These are phyloP conservation scores for Boletus barrowsii DNA, from an alignment of 768 basidiomycete species.

Conservation along the genomic window DNA sequence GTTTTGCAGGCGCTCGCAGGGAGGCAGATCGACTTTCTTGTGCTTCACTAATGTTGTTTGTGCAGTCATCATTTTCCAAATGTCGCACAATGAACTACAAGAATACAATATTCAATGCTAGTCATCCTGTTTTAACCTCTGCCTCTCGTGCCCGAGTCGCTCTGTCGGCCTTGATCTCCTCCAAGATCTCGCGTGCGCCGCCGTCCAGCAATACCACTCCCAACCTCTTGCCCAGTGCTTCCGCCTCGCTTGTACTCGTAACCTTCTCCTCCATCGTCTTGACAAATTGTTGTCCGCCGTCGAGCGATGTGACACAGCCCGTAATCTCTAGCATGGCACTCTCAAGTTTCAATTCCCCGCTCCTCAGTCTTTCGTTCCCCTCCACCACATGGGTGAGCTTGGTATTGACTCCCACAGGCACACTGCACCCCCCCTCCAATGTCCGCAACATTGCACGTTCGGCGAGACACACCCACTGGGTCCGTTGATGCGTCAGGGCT, in stretches of 20 bases:
- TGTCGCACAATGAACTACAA: slow-evolving; percentile 22
- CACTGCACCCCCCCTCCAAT: slow-evolving; percentile 95
- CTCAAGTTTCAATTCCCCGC: slow-evolving; percentile 29
- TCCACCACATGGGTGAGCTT: slow-evolving; percentile 35
- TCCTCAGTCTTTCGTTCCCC: slow-evolving; percentile 31
- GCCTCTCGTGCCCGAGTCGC: slow-evolving; percentile 45
- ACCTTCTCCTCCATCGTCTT: slow-evolving; percentile 56
- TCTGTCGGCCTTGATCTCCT: slow-evolving; percentile 75
- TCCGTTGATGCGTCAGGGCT: slow-evolving; percentile 70
- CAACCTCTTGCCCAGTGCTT: slow-evolving; percentile 62
- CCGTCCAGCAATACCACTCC: slow-evolving; percentile 60
- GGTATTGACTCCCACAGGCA: slow-evolving; percentile 84
- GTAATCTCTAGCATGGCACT: slow-evolving; percentile 56
- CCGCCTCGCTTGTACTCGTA: slow-evolving; percentile 53
- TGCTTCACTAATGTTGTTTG: slow-evolving; percentile 18
- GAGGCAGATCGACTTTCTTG: slow-evolving; percentile 49
- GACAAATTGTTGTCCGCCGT: slow-evolving; percentile 71
- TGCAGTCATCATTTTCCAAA: slow-evolving; percentile 7
- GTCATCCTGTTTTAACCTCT: slow-evolving; percentile 20
- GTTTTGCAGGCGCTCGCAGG: slow-evolving; percentile 66
- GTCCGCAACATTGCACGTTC: slow-evolving; percentile 88
- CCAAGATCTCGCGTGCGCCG: slow-evolving; percentile 78
- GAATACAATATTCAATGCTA: slow-evolving; percentile 17
- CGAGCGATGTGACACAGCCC: slow-evolving; percentile 82
- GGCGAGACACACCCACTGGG: slow-evolving; percentile 72